A percentile compares a stretch with the other conserved stretches of the same genome.
phyloP scores from a whole-genome alignment of 805 yeast species.

The Kuraishia ogatae region DNA sequence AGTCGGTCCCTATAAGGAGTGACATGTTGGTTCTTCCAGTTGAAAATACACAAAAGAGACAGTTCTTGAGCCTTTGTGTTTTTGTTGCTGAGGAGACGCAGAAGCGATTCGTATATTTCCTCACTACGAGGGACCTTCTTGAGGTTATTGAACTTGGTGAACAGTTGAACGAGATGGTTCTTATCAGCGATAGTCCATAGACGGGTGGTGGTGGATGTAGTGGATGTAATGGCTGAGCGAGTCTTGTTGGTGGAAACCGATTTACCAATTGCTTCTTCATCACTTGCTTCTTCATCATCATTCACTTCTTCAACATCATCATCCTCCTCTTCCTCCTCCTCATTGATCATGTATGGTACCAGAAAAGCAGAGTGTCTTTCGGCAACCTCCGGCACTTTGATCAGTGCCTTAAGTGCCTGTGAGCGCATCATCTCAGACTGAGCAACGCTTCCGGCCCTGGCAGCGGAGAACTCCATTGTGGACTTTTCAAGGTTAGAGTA shows the following conservation, averaged over 20 bases:
- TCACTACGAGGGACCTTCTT: conserved; percentile 42
- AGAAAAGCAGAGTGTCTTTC: conserved; percentile 53
- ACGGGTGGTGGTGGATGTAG: conserved; percentile 3
- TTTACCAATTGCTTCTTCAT: neutral
- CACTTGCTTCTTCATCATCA: neutral
- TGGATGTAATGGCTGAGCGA: no score
- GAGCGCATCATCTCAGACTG: conserved; percentile 37
- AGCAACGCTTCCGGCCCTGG: conserved; percentile 22
- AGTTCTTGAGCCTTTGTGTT: conserved; percentile 55
- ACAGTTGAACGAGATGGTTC: conserved; percentile 48
- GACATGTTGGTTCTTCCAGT: conserved; percentile 49
- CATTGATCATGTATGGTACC: conserved; percentile 46
- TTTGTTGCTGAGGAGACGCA: conserved; percentile 53
- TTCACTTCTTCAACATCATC: conserved; percentile 10
- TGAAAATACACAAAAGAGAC: conserved; percentile 62
- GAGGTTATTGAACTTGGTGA: conserved; percentile 58
- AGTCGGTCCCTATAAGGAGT: conserved; percentile 68
- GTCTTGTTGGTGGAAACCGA: no score
- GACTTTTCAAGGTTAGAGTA: conserved; percentile 27
- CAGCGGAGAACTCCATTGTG: conserved; percentile 27
- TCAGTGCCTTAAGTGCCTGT: conserved; percentile 50
- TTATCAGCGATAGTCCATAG: conserved; percentile 6
- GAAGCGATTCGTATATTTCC: conserved; percentile 42
- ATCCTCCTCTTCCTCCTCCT: conserved; percentile 19
- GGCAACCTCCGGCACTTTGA: conserved; percentile 54